A percentile compares a stretch with the other conserved stretches of the same genome.
These are phyloP conservation scores for Carpinus viminea DNA, from an alignment of 306 rosid genomes.

Conservation along the genomic window DNA sequence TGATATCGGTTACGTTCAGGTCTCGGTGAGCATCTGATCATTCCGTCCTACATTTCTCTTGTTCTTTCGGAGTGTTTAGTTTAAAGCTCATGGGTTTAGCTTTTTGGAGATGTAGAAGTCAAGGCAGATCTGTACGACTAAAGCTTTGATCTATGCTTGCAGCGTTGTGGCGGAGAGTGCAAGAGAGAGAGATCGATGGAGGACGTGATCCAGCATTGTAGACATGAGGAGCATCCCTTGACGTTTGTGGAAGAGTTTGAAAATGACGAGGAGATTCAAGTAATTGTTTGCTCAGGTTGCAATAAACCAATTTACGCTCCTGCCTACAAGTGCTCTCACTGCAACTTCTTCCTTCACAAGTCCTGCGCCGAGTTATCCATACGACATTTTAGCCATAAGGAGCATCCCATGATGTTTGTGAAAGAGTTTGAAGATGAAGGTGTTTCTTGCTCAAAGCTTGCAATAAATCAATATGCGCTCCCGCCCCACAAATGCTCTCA, in stretches of 20 bases:
- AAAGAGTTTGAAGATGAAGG: not conserved
- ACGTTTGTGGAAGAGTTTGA: not conserved
- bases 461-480: not conserved
- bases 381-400: not conserved
- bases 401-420: not conserved
- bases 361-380: not conserved
- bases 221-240: not conserved
- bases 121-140: no score
- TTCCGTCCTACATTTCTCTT: no score
- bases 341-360: not conserved
- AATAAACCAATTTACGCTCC: not conserved
- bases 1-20: no score
- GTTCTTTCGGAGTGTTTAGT: no score
- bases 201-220: not conserved
- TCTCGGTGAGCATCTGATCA: no score
- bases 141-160: no score
- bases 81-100: no score
- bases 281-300: not conserved
- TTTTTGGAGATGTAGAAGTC: no score
- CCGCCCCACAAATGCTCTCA: no score
- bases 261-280: not conserved
- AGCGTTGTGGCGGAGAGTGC: no score
- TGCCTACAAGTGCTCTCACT: no score
- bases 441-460: not conserved
- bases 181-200: not conserved